Evolutionary conservation across 441 rosid species (phyloP), one percentile per base, ranked within the genome.

Genomic region (Gossypium trilobum): DNA sequence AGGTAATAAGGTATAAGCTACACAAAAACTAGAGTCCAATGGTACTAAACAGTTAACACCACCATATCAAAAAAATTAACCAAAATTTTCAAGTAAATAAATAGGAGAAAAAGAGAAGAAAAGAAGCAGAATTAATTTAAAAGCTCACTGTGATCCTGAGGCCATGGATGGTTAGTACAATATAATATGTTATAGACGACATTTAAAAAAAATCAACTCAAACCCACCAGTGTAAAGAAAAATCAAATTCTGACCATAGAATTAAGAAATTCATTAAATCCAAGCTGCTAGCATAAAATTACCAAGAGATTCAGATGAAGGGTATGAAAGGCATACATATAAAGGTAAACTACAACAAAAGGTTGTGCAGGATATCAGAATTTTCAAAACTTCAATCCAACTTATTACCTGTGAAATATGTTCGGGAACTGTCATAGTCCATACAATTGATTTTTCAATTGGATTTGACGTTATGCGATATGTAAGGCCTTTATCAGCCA

Each of bases 401-500:
- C 44, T 68, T 67, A 51, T 67, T 84, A 95, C 98, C 95, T 85
- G 82, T 13, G 89, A 85, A 79, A 92, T 77, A 67, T 85, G 79
- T 75, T 89, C 93, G 6, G 99, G 98, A 75, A 83, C 83, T 51
- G 77, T 76, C 91, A 95, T 86, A 74, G 89, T 86, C 98, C 98
- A 95, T 64, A 89, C 71, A 77, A 95, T 83, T 78, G 98, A 95
- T 82, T 88, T 89, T 83, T 89, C 91, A 77, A 95, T 81, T 48
- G 91, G 89, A 83, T 95, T 93, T 69, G 91, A 79, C 57, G 85
- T 82, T 81, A 95, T 75, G 11, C 88, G 90, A 77, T 81, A 86
- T 5, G 82, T 68, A 79, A 91, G 81, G 74, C 95, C 95, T 79
- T 95, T 95, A 62, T 95, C 98, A 51, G 91, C 80, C 76, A 95